Base-by-base conservation (phyloP, 2,329 filamentous ascomycete species). In the Cytospora chrysosperma region DNA sequence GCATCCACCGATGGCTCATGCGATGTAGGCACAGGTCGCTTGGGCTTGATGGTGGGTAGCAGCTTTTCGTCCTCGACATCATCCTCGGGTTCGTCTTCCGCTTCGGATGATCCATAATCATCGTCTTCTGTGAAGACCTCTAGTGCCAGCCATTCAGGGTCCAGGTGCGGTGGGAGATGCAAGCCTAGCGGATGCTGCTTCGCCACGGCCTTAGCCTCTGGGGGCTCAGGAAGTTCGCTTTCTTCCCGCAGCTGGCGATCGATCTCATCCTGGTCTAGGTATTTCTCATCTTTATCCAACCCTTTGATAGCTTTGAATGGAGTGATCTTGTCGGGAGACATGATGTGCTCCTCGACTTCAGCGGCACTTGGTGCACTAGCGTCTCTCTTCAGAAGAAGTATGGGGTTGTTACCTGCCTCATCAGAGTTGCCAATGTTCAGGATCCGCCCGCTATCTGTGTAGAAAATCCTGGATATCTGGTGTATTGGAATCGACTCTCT, bases 71-170 rank as follows among this genome's bases (percentile, higher is more conserved):
- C 67, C 32, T 59, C 51, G 30, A 59, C 59, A 1, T 67, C 65
- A 6, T 64, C 69, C 24, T 78, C 78, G 47, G 77, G 70, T 13
- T 69, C 68, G 8, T 71, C 70, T 3, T 68, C 69, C 2, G 68
- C 64, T 47, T 85, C 83, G 50, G 53, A 61, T 10, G 62, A 61
- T 2, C 85, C 83, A 0, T 81, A 71, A 4, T 84, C 84, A 1
- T 82, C 78, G 3, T 86, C 81, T 69, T 91, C 88, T 19, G 85
- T 84, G 72, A 89, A 95, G 1, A 97, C 91, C 72, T 97, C 92
- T 19, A 97, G 86, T 0, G 93, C 93, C 68, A 97, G 85, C 93
- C 93, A 97, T 75, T 96, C 93, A 0, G 90, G 87, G 69, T 97
- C 93, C 0, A 97, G 79, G 65, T 93, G 89, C 1, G 82, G 81